Percentiles rank a stretch among this genome's conserved stretches.
phyloP scores from a whole-genome alignment of 2,329 filamentous ascomycete species.

The Chaetomium sp. region DNA sequence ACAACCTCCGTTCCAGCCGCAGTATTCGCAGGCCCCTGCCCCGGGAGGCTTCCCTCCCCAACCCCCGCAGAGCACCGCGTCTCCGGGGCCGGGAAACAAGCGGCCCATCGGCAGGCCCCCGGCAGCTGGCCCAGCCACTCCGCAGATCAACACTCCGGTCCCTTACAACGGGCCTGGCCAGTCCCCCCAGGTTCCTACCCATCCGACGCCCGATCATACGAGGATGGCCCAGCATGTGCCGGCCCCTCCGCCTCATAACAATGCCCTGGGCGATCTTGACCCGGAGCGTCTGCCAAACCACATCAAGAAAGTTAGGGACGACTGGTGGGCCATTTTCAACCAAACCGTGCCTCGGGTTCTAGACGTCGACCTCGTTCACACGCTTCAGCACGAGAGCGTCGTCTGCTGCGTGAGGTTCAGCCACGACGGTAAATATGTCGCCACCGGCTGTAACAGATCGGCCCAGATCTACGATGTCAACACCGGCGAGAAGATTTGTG shows the following conservation, averaged over 20 bases:
- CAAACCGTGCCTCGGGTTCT: conserved; percentile 84
- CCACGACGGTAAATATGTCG: conserved; percentile 90
- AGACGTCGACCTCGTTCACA: conserved; percentile 93
- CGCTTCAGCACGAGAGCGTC: conserved; percentile 89
- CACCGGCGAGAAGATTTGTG: conserved; percentile 82
- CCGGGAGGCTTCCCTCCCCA: conserved; percentile 77
- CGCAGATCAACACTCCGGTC: conserved; percentile 85
- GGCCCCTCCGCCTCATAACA: conserved; percentile 55
- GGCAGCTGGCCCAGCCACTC: conserved; percentile 74
- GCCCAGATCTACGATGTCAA: conserved; percentile 98
- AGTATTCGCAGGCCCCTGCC: conserved; percentile 60
- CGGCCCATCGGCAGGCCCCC: conserved; percentile 67
- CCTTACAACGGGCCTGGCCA: conserved; percentile 81
- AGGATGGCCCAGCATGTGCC: conserved; percentile 47
- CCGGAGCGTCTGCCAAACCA: conserved; percentile 81
- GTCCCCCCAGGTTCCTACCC: conserved; percentile 79
- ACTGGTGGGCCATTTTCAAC: conserved; percentile 99
- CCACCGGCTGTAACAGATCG: conserved; percentile 96
- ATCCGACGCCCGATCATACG: conserved; percentile 73
- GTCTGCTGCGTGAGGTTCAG: conserved; percentile 99
- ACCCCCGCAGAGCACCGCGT: conserved; percentile 80
- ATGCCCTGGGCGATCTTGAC: conserved; percentile 81
- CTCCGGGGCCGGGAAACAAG: conserved; percentile 79
- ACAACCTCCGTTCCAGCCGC: conserved; percentile 71
- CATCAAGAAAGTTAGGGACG: conserved; percentile 83